phyloP scores from a whole-genome alignment of 2,329 filamentous ascomycete genomes.

The Aureobasidium subglaciale region DNA sequence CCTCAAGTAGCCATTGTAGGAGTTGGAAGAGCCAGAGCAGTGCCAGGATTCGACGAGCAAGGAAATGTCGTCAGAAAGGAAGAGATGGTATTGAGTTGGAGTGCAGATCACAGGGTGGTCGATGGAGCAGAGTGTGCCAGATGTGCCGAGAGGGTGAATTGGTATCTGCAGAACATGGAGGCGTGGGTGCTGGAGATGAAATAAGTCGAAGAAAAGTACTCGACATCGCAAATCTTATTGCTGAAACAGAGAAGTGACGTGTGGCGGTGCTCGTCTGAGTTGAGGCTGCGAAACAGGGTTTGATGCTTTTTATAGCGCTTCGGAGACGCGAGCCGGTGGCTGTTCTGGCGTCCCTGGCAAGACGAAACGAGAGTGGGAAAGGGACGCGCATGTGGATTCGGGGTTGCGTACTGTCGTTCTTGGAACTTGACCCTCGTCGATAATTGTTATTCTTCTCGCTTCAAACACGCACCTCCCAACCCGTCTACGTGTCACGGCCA shows the following conservation, averaged over 20 bases:
- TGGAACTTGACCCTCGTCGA: not conserved
- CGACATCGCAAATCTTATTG: no score
- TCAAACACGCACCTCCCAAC: not conserved
- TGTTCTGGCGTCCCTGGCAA: conserved; percentile 5
- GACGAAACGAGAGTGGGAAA: conserved; percentile 1
- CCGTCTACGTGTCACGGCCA: not conserved
- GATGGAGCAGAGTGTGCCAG: conserved; percentile 93
- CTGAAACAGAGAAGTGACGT: no score
- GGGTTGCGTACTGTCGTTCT: conserved; percentile 3
- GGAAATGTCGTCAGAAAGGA: conserved; percentile 63
- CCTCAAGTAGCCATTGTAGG: conserved; percentile 89
- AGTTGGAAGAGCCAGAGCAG: conserved; percentile 68
- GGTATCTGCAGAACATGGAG: conserved; percentile 76
- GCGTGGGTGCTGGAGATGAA: conserved; percentile 76
- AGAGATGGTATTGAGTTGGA: conserved; percentile 90
- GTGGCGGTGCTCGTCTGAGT: not conserved
- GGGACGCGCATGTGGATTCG: conserved; percentile 10
- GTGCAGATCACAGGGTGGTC: conserved; percentile 86
- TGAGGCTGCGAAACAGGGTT: not conserved
- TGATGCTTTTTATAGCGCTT: not conserved
- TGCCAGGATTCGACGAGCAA: conserved; percentile 65
- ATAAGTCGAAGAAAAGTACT: conserved; percentile 36
- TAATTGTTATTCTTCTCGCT: not conserved
- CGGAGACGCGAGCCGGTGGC: not conserved
- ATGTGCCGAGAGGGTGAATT: conserved; percentile 73